Evolutionary conservation across 208 protist genomes (phyloP), one percentile per base, ranked within the genome.

Genomic region (Crithidia expoeki): DNA sequence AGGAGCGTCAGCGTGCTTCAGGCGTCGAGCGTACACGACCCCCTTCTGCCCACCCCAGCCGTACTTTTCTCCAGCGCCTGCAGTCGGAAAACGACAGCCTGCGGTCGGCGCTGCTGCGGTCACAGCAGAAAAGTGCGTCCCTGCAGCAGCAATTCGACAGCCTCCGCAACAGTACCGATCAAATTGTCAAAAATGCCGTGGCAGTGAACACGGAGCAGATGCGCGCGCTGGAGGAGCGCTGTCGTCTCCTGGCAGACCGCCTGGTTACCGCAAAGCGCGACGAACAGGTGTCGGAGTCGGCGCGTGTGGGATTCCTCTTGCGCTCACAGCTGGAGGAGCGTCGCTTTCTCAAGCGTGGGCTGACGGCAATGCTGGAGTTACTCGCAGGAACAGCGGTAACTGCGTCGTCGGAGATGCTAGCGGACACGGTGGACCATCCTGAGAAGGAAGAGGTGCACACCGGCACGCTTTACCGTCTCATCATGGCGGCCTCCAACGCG

Each of bases 311-410:
- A 34, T 89, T 91, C 74, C 78, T 94, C 4, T 74, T 91, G 16
- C 83, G 85, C 36, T 76, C 81, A 12, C 88, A 94, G 67, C 80
- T 85, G 59, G 85, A 89, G 75, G 88, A 94, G 77, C 83, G 85
- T 19, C 74, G 72, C 51, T 90, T 90, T 67, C 59, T 90, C 32
- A 72, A 58, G 30, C 81, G 85, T 10, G 72, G 65, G 25, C 42
- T 94, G 25, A 49, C 75, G 21, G 76, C 44, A 2, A 71, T 94
- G 30, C 68, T 89, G 59, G 60, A 80, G 56, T 60, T 76, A 17
- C 53, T 86, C 12, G 68, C 44, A 59, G 27, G 30, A 17, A 21
- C 16, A 16, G 51, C 17, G 28, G 50, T 28, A n/a, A 2, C 56
- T 23, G 28, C 33, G 52, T 17, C 65, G 19, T n/a, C n/a, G n/a